Percentiles rank a stretch among this genome's conserved stretches.
phyloP scores from a whole-genome alignment of 2,329 filamentous ascomycete genomes.

The Bretziella fagacearum region DNA sequence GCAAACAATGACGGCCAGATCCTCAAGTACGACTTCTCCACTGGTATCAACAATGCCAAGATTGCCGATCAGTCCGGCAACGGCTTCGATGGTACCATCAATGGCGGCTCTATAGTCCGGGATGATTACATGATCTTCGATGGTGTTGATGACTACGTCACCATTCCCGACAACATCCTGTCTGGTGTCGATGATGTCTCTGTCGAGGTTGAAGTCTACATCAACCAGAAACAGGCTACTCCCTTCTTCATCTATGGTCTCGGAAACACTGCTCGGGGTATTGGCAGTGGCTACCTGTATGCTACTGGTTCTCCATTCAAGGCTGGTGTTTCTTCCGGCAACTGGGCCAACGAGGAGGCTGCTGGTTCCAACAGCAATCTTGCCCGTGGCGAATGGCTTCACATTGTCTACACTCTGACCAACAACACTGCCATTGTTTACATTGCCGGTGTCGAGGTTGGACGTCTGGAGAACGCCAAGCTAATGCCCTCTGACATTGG shows the following conservation, averaged over 20 bases:
- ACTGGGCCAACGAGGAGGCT: slow-evolving; percentile 16
- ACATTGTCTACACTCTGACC: slow-evolving; percentile 16
- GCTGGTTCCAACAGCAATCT: slow-evolving; percentile 15
- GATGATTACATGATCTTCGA: slow-evolving; percentile 17
- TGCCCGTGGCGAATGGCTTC: slow-evolving; percentile 16
- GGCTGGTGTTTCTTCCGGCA: slow-evolving; percentile 16
- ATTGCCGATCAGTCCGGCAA: slow-evolving; percentile 17
- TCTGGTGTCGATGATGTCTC: slow-evolving; percentile 16
- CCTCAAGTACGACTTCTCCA: slow-evolving; percentile 17
- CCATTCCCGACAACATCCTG: slow-evolving; percentile 17
- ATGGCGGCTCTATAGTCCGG: slow-evolving; percentile 15
- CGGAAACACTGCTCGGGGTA: slow-evolving; percentile 16
- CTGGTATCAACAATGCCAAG: slow-evolving; percentile 9
- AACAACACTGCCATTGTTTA: slow-evolving; percentile 18
- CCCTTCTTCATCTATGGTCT: slow-evolving; percentile 19
- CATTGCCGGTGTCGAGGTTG: slow-evolving; percentile 22
- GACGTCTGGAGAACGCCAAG: slow-evolving; percentile 2
- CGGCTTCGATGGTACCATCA: slow-evolving; percentile 16
- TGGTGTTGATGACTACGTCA: slow-evolving; percentile 17
- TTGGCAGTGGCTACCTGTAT: slow-evolving; percentile 18
- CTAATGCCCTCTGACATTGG: slow-evolving; percentile 16
- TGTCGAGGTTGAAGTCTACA: slow-evolving; percentile 16
- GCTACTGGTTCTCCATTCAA: slow-evolving; percentile 17
- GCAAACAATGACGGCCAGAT: slow-evolving; percentile 16
- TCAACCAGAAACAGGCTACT: slow-evolving; percentile 16